Evolutionary conservation across 352 stramenopile species (phyloP), one percentile per base, ranked within the genome.

Genomic region (Globisporangium viniferum): DNA sequence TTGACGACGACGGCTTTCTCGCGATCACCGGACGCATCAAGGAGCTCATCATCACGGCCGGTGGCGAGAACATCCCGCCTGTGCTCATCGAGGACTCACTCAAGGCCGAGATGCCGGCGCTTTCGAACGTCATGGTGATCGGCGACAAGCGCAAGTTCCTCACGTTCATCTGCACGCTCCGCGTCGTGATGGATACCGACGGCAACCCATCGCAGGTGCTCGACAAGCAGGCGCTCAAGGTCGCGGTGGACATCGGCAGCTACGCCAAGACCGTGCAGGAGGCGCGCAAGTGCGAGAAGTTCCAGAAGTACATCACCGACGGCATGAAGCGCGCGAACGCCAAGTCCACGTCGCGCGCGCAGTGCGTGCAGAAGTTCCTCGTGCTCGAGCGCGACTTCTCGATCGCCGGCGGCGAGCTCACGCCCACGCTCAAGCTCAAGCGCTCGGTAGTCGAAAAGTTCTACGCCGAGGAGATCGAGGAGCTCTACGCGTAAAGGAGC

Each of bases 361-460:
- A 90, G 55, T 69, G 68, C 18, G 78, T 96, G 66, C 79, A 93
- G 35, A 97, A 97, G 71, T 97, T 90, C 71, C 63, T 79, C 35
- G 76, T 97, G 35, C 67, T 97, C 24, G 71, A 77, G 12, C 73
- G 75, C 29, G 89, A 97, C 62, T 98, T 98, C 70, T 93, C 82
- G 49, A 80, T 97, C n/a, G 63, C 71, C 7, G 90, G 77, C 3
- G 94, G 93, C 36, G 93, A 98, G 68, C 80, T 98, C 7, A 98
- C 94, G 44, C 93, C 95, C 4, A 98, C 95, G 53, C 82, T 98
- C 73, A 98, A 98, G 78, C 76, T 98, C 65, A 98, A 98, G 80
- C 86, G 94, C 8, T 73, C 80, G 8, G 80, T 97, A 20, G 88
- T 97, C 22, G 76, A 84, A 46, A 88, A 96, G 60, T 95, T 97